These are phyloP conservation scores for Debaryomyces tyrocola DNA, from an alignment of 805 yeast genomes.

Conservation along the genomic window DNA sequence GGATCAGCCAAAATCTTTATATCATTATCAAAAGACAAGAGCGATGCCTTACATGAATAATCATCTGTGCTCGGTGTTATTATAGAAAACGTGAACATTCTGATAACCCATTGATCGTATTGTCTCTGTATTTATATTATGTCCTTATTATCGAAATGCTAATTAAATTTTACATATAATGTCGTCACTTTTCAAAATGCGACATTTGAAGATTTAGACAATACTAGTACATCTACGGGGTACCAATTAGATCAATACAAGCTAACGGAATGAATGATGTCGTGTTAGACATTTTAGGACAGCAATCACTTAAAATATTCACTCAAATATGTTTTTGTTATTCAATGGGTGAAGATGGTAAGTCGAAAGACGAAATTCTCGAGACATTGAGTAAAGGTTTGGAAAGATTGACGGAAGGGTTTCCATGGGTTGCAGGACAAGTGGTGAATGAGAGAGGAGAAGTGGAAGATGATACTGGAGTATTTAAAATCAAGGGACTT, in stretches of 20 bases:
- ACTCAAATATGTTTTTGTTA: not conserved
- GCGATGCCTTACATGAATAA: slow-evolving; percentile 43
- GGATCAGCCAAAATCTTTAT: slow-evolving; percentile 68
- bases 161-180: not conserved
- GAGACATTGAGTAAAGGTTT: not conserved
- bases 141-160: not conserved
- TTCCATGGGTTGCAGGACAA: slow-evolving; percentile 1
- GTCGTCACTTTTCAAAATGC: not conserved
- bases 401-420: not conserved
- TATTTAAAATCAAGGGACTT: not conserved
- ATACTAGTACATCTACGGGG: too few relatives aligned
- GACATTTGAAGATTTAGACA: not conserved
- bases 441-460: not conserved
- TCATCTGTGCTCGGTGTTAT: slow-evolving; percentile 28
- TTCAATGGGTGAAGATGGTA: not conserved
- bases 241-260: too few relatives aligned
- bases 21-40: slow-evolving; percentile 56
- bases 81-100: slow-evolving; percentile 40
- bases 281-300: too few relatives aligned
- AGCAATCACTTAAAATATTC: not conserved
- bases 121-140: not conserved
- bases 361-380: not conserved
- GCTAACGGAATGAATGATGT: too few relatives aligned
- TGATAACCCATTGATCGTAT: not conserved
- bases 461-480: too few relatives aligned